Conservation (phyloP, 2,329 filamentous ascomycete genomes). For the Diplodia scrobiculata region DNA sequence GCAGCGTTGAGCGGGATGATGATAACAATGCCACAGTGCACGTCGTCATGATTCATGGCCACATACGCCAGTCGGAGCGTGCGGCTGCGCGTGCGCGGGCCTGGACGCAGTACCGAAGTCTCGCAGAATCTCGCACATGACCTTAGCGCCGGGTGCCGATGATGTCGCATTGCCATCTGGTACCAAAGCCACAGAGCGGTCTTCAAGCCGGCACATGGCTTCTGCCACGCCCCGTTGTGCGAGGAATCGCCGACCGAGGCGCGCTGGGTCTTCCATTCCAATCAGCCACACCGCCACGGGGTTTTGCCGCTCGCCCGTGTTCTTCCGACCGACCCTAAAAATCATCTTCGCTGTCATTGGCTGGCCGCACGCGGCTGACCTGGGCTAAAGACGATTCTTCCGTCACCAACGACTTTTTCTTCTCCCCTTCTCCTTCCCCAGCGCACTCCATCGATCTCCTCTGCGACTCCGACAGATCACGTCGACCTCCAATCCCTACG, state of each 20-base stretch:
- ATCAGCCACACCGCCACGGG: constrained; percentile 14
- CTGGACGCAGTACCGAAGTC: not conserved
- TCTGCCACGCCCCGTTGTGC: not conserved
- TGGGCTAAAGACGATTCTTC: constrained; percentile 25
- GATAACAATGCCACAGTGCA: not conserved
- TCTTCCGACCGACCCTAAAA: constrained; percentile 2
- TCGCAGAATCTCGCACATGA: constrained; percentile 16
- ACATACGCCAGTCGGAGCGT: constrained; percentile 12
- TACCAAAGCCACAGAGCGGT: not conserved
- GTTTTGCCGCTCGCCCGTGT: constrained; percentile 7
- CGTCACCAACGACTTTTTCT: constrained; percentile 32
- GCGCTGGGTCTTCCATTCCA: not conserved
- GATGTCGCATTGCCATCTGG: constrained; percentile 10
- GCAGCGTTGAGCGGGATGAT: not conserved
- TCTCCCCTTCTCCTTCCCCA: constrained; percentile 34
- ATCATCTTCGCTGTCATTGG: constrained; percentile 23
- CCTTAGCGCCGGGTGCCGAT: constrained; percentile 5
- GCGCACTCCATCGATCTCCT: constrained; percentile 5
- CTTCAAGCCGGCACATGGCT: not conserved
- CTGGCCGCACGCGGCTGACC: constrained; percentile 17
- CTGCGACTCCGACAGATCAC: not conserved
- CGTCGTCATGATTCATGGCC: constrained; percentile 3
- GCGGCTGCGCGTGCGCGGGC: not conserved
- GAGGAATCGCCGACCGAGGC: constrained; percentile 5
- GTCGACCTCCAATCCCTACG: constrained; percentile 14